Percentiles rank a stretch among this genome's conserved stretches.
phyloP scores from a whole-genome alignment of 2,329 filamentous ascomycete species.

The Pseudocercospora vitis region DNA sequence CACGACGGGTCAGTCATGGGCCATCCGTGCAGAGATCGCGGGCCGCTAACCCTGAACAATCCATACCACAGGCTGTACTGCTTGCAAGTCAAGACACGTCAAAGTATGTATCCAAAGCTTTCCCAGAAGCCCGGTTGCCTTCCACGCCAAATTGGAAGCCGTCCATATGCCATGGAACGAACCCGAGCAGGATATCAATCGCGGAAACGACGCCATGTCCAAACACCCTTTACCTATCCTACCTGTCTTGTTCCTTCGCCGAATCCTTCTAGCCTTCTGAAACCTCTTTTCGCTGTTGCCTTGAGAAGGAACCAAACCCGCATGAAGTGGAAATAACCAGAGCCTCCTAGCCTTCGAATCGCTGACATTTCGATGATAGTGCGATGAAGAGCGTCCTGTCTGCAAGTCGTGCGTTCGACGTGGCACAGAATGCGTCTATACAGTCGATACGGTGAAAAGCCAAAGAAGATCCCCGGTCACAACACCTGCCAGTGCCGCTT shows the following conservation, averaged over 20 bases:
- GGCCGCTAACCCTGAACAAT: neutral
- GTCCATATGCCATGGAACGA: too few species aligned
- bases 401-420: conserved; percentile 33
- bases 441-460: conserved; percentile 1
- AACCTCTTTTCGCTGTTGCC: neutral
- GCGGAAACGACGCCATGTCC: too few species aligned
- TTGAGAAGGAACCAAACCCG: neutral
- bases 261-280: neutral
- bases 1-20: conserved; percentile 30
- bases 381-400: conserved; percentile 31
- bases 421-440: conserved; percentile 27
- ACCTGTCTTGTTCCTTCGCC: too few species aligned
- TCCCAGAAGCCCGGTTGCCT: too few species aligned
- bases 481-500: neutral
- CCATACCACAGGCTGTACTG: neutral
- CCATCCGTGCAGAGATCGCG: neutral
- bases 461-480: too few species aligned
- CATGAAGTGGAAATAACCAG: too few species aligned
- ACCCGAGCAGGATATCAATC: too few species aligned
- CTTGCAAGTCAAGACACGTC: conserved; percentile 34
- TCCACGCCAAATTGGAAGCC: too few species aligned
- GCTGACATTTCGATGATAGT: conserved; percentile 20
- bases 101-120: too few species aligned
- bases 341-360: neutral
- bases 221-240: too few species aligned